Base-by-base conservation (phyloP, 2,329 filamentous ascomycete genomes). In the Fusarium torreyae region DNA sequence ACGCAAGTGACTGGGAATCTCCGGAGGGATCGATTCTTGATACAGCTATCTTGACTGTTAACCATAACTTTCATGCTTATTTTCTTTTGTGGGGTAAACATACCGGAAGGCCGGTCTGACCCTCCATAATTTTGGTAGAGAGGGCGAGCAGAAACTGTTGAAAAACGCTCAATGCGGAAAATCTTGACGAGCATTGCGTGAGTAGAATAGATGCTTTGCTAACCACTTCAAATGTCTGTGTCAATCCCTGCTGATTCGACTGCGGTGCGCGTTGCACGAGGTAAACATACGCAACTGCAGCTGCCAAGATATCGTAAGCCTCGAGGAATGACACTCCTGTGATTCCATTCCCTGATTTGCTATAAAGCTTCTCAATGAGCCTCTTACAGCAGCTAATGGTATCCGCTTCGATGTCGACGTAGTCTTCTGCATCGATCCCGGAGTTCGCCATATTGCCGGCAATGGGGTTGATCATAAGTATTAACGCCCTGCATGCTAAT, bases 291-390 rank as follows among this genome's bases (percentile, higher is more conserved):
- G 46, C 20, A 0, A 68, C 65, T 0, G 63, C 63, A 2, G 65
- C 65, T n/a, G 65, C 50, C 20, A 68, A 33, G 17, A 59, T 42
- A 6, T 55, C 54, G 34, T 68, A 68, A 15, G 65, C 65, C 14
- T 68, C 63, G 8, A 59, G 20, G n/a, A 68, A 68, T 3, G 65
- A 68, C 6, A 57, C 39, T 13, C 24, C 40, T 9, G 39, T 5
- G 5, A 22, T 14, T 2, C 31, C 42, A 15, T 26, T 42, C 0
- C 57, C 50, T 0, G 65, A 40, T 2, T 42, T 57, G 0, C 9
- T 51, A 9, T 68, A 68, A 2, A 68, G 42, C 2, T 26, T 18
- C 18, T 64, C 65, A 2, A 68, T 68, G 5, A 64, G 15, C 0
- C 22, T 46, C 11, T 54, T 68, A 18, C 65, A 68, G 14, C 50